Evolutionary conservation across 2,329 filamentous ascomycete species (phyloP).

Genomic region (Plenodomus tracheiphilus): DNA sequence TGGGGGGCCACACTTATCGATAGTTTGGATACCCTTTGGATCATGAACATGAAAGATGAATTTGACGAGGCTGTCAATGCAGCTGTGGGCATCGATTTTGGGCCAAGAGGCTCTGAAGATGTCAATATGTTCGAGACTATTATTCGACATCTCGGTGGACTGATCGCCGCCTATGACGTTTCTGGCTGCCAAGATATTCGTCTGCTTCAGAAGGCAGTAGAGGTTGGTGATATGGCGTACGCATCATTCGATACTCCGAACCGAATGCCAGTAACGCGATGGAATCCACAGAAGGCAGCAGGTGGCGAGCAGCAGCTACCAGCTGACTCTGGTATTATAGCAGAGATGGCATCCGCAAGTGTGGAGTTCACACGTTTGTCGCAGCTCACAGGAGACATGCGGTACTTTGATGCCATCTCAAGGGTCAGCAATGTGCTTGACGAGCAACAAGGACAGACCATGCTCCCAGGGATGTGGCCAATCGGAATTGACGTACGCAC

Average conservation of each 20-base stretch:
- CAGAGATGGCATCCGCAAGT: slow-evolving; percentile 50
- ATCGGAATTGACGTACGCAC: slow-evolving; percentile 46
- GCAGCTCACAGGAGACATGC: slow-evolving; percentile 48
- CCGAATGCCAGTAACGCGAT: slow-evolving; percentile 71
- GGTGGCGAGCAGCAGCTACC: slow-evolving; percentile 42
- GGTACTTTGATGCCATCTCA: slow-evolving; percentile 51
- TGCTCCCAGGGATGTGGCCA: slow-evolving; percentile 53
- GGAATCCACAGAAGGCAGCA: slow-evolving; percentile 45
- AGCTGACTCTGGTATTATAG: slow-evolving; percentile 45
- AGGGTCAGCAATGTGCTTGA: slow-evolving; percentile 48
- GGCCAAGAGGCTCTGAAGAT: slow-evolving; percentile 38
- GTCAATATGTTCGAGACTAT: slow-evolving; percentile 55
- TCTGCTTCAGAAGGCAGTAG: slow-evolving; percentile 75
- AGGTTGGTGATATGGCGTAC: slow-evolving; percentile 79
- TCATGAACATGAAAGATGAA: slow-evolving; percentile 51
- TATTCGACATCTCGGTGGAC: slow-evolving; percentile 82
- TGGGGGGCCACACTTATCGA: slow-evolving; percentile 53
- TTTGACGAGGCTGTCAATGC: slow-evolving; percentile 50
- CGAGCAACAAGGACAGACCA: slow-evolving; percentile 45
- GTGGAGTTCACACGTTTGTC: slow-evolving; percentile 53
- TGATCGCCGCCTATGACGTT: slow-evolving; percentile 85
- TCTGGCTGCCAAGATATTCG: slow-evolving; percentile 66
- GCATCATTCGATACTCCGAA: slow-evolving; percentile 89
- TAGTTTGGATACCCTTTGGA: slow-evolving; percentile 51
- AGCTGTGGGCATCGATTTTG: slow-evolving; percentile 48